Conservation (phyloP, 2,329 filamentous ascomycete genomes). For the Ceratocystis cubensis region DNA sequence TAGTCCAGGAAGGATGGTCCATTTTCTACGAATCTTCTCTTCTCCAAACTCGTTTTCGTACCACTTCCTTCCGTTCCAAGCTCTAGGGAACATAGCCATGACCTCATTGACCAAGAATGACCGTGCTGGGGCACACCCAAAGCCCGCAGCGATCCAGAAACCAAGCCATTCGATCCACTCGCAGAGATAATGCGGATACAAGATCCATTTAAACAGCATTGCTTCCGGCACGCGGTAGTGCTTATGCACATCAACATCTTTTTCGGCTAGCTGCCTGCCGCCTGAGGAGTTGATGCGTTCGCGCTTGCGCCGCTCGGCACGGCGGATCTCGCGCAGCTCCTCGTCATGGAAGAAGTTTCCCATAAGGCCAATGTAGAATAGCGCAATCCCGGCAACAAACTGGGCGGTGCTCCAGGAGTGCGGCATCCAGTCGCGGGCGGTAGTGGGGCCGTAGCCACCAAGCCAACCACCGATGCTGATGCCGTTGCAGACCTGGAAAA, state of each 20-base stretch:
- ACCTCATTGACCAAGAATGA: slow-evolving; percentile 79
- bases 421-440: slow-evolving; percentile 37
- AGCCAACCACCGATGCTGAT: slow-evolving; percentile 69
- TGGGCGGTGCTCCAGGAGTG: slow-evolving; percentile 30
- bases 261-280: slow-evolving; percentile 27
- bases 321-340: slow-evolving; percentile 72
- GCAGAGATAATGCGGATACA: slow-evolving; percentile 89
- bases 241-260: slow-evolving; percentile 48
- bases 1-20: slow-evolving; percentile 53
- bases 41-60: slow-evolving; percentile 79
- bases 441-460: slow-evolving; percentile 62
- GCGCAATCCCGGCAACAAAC: slow-evolving; percentile 51
- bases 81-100: slow-evolving; percentile 77
- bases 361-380: slow-evolving; percentile 66
- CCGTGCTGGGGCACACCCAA: slow-evolving; percentile 59
- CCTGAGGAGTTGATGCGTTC: slow-evolving; percentile 29
- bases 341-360: slow-evolving; percentile 86
- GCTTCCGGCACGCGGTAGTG: slow-evolving; percentile 77
- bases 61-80: slow-evolving; percentile 70
- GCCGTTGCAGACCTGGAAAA: slow-evolving; percentile 73
- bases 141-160: slow-evolving; percentile 65
- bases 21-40: slow-evolving; percentile 61
- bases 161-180: slow-evolving; percentile 96
- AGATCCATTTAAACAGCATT: slow-evolving; percentile 67
- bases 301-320: slow-evolving; percentile 46